These are phyloP conservation scores for Podospora tetraspora DNA, from an alignment of 495 filamentous ascomycete genomes.

Conservation along the genomic window DNA sequence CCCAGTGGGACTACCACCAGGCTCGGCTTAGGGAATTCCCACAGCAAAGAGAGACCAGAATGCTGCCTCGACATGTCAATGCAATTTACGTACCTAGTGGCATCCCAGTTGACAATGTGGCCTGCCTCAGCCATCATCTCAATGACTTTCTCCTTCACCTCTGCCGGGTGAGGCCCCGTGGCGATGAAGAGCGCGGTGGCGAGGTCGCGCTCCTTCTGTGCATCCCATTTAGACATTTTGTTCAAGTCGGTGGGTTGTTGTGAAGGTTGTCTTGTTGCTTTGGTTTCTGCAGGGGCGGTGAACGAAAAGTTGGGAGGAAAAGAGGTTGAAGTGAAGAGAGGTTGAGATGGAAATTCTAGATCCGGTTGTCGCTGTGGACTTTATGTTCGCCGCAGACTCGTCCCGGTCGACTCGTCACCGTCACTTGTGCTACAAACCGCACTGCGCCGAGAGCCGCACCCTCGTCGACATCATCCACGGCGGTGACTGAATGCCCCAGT, in stretches of 20 bases:
- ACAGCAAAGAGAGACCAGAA: too few relatives aligned
- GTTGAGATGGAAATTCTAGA: too few relatives aligned
- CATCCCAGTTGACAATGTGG: slow-evolving; percentile 16
- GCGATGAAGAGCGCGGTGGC: background rate
- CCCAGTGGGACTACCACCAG: background rate
- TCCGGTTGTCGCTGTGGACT: too few relatives aligned
- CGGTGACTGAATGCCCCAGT: background rate
- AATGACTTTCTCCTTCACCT: slow-evolving; percentile 3
- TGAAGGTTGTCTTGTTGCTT: background rate
- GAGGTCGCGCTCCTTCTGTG: background rate
- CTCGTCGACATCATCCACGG: background rate
- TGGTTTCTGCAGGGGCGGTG: background rate
- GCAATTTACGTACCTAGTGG: slow-evolving; percentile 16
- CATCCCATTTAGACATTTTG: background rate
- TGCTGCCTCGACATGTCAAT: background rate
- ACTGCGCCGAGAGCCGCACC: background rate
- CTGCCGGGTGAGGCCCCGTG: background rate
- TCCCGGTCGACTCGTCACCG: background rate
- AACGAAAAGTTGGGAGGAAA: background rate
- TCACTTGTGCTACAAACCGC: background rate
- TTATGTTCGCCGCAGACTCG: too few relatives aligned
- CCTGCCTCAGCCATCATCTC: slow-evolving; percentile 5
- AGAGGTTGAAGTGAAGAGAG: too few relatives aligned
- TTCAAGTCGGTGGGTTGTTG: background rate
- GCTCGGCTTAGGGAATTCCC: background rate